Evolutionary conservation across 495 filamentous ascomycete species (phyloP).

Genomic region (Sabuloglossum arenarium): DNA sequence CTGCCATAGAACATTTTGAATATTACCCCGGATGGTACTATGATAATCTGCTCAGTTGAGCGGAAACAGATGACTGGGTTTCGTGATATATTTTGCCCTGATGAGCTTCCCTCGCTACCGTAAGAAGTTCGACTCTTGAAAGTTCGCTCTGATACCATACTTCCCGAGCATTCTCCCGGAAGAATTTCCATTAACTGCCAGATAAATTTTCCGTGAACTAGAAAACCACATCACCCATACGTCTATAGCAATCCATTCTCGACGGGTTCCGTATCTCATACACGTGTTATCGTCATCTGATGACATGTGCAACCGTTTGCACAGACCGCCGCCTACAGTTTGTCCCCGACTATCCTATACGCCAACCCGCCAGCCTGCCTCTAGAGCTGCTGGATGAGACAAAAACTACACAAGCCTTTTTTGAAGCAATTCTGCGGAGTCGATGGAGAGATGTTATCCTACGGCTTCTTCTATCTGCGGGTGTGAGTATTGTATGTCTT

Average conservation of each 20-base stretch:
- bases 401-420: no score
- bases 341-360: neutral
- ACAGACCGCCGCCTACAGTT: neutral
- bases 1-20: neutral
- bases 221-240: no score
- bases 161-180: neutral
- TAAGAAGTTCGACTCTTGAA: neutral
- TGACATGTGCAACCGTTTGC: neutral
- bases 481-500: no score
- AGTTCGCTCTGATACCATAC: neutral
- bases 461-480: no score
- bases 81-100: neutral
- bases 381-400: no score
- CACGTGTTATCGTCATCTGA: neutral
- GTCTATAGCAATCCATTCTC: neutral
- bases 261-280: neutral
- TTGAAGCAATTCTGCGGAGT: no score
- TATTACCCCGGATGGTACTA: neutral
- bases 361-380: no score
- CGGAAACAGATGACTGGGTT: no score
- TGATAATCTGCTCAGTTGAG: no score
- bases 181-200: neutral
- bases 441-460: no score
- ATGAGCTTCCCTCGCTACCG: neutral
- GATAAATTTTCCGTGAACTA: no score